A percentile compares a stretch with the other conserved stretches of the same genome.
Evolutionary conservation across 441 rosid genomes (phyloP).

Genomic region (Adansonia grandidieri): DNA sequence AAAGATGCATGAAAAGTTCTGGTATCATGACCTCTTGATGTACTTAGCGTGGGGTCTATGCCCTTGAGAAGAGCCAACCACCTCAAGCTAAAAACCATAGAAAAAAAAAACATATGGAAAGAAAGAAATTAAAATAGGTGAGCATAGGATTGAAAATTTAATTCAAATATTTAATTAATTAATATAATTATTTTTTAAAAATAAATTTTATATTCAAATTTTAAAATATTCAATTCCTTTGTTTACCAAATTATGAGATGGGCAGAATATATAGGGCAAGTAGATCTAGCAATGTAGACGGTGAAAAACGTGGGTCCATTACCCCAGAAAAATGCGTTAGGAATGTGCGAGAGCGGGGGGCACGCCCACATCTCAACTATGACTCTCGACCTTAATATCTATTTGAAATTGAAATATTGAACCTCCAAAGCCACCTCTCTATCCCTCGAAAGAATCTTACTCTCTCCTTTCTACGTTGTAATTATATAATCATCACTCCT

Average conservation of each 20-base stretch:
- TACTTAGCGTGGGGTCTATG: slow-evolving; percentile 51
- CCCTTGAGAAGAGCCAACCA: slow-evolving; percentile 53
- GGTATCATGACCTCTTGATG: slow-evolving; percentile 47
- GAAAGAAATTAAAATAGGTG: neutral
- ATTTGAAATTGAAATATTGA: slow-evolving; percentile 36
- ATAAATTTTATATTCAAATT: no score
- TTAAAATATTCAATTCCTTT: no score
- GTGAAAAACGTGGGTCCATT: slow-evolving; percentile 1
- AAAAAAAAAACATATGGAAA: neutral
- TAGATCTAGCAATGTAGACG: slow-evolving; percentile 1
- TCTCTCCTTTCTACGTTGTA: neutral
- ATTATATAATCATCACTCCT: slow-evolving; percentile 31
- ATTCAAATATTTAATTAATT: no score
- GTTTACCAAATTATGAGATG: no score
- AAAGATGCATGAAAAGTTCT: slow-evolving; percentile 54
- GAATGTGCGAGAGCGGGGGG: slow-evolving; percentile 38
- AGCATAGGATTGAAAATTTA: no score
- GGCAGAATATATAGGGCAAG: neutral
- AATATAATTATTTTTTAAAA: no score
- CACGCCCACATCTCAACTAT: slow-evolving; percentile 51
- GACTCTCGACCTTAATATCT: slow-evolving; percentile 66
- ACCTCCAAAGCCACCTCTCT: slow-evolving; percentile 37
- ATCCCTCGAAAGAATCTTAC: slow-evolving; percentile 10
- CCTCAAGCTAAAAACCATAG: slow-evolving; percentile 36
- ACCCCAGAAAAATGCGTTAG: slow-evolving; percentile 27